Base-by-base conservation (phyloP, 768 basidiomycete species). In the Clitopilus hobsonii region DNA sequence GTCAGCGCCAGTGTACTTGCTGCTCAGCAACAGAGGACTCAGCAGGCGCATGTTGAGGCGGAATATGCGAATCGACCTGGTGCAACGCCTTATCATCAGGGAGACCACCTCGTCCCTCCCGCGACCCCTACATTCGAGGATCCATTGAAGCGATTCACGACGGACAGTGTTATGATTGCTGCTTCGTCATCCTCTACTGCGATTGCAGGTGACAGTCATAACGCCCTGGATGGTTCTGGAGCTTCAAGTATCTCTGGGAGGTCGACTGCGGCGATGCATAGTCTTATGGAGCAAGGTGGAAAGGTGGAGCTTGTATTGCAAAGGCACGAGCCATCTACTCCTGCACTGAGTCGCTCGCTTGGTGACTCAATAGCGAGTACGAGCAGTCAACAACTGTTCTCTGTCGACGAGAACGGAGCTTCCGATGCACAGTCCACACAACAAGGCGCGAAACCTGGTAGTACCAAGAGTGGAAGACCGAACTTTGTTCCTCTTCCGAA, bases 201-300 rank as follows among this genome's bases (percentile, higher is more conserved):
- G 1, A 20, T 45, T 20, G 41, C n/a, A 20, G 41, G 22, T 45
- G 22, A 20, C 22, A 16, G 22, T 10, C n/a, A 45, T 23, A 20
- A 20, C 4, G 41, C 18, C 4, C 4, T 20, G 4, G 41, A 45
- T 20, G 63, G 66, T 28, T 63, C 70, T 1, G 63, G 65, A 49
- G 60, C 61, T 25, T 57, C 61, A 7, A 62, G 71, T 8, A 57
- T 65, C 1, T 62, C 69, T 6, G 60, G 68, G 25, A 62, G 69
- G 55, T 68, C 73, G 54, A 63, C 63, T 53, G 73, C 82, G 47
- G 84, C 79, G 0, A 73, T 88, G 71, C 82, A 86, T 53, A 77
- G 79, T 50, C 73, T 87, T 10, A 87, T 88, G 85, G 84, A 89
- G 56, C 78, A 84, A 63, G 84, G 81, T 23, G 83, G 83, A 2